Evolutionary conservation across 148 eudicot species (phyloP).

Genomic region (Spergularia marina): DNA sequence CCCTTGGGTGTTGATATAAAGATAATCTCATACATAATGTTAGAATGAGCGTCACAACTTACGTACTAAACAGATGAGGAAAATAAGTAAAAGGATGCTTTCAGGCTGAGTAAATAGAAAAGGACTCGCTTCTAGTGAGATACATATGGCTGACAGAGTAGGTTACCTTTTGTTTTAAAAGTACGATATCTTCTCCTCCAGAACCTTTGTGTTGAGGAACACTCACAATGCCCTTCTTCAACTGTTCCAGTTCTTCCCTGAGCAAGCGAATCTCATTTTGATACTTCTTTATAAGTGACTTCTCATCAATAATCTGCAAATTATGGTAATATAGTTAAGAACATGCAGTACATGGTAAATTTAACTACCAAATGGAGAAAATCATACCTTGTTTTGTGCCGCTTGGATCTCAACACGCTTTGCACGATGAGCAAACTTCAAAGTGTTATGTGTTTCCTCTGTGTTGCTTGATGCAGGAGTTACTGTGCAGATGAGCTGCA

Average conservation of each 20-base stretch:
- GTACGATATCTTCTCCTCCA: constrained; percentile 73
- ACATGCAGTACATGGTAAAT: constrained; percentile 17
- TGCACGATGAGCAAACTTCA: constrained; percentile 98
- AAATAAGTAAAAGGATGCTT: background rate
- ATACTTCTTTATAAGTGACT: constrained; percentile 96
- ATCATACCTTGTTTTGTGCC: constrained; percentile 84
- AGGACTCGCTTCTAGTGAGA: background rate
- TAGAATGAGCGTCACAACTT: background rate
- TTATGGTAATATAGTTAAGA: constrained; percentile 4
- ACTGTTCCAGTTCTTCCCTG: constrained; percentile 90
- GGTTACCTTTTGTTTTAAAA: constrained; percentile 83
- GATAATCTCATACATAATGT: background rate
- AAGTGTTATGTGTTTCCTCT: constrained; percentile 96
- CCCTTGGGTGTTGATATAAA: too few relatives aligned
- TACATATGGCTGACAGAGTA: background rate
- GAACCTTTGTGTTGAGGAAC: constrained; percentile 61
- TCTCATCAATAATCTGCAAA: constrained; percentile 93
- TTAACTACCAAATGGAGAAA: constrained; percentile 5
- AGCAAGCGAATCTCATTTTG: constrained; percentile 89
- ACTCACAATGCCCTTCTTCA: constrained; percentile 75
- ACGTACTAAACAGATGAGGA: background rate
- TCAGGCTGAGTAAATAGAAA: background rate
- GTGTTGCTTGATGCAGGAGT: constrained; percentile 95
- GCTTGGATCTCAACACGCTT: constrained; percentile 96
- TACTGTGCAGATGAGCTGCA: constrained; percentile 92